Percentiles rank a stretch among this genome's conserved stretches.
phyloP scores from a whole-genome alignment of 2,329 filamentous ascomycete species.

The Eutypa lata region DNA sequence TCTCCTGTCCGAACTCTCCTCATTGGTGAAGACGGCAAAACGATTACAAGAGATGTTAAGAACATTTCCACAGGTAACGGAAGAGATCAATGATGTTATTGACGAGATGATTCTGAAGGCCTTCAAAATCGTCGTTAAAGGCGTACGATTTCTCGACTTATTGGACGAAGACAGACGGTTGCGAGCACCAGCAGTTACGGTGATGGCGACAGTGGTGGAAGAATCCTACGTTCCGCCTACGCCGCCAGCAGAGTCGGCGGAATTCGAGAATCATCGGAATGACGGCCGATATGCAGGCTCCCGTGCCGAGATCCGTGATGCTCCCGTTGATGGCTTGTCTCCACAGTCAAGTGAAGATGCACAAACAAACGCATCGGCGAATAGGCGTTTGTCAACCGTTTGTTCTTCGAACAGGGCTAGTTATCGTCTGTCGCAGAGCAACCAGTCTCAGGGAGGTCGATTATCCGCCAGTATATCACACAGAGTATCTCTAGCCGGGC shows the following conservation, averaged over 20 bases:
- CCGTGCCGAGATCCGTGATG: slow-evolving; percentile 31
- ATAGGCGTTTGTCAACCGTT: slow-evolving; percentile 46
- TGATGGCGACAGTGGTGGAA: slow-evolving; percentile 58
- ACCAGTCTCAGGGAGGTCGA: slow-evolving; percentile 39
- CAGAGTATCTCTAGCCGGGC: slow-evolving; percentile 71
- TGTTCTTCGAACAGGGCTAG: slow-evolving; percentile 30
- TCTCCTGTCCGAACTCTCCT: slow-evolving; percentile 82
- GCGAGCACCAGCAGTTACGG: slow-evolving; percentile 50
- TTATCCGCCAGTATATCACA: slow-evolving; percentile 61
- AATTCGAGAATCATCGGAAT: slow-evolving; percentile 40
- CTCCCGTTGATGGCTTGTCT: slow-evolving; percentile 30
- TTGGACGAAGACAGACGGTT: slow-evolving; percentile 63
- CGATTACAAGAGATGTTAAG: slow-evolving; percentile 72
- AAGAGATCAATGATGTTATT: slow-evolving; percentile 70
- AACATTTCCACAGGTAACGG: slow-evolving; percentile 41
- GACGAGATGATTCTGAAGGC: slow-evolving; percentile 93
- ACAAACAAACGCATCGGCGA: slow-evolving; percentile 34
- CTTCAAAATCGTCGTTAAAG: slow-evolving; percentile 89
- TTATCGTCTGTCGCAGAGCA: slow-evolving; percentile 35
- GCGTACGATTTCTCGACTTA: slow-evolving; percentile 84
- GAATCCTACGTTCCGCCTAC: slow-evolving; percentile 59
- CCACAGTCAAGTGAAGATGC: slow-evolving; percentile 35
- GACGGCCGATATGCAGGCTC: slow-evolving; percentile 38
- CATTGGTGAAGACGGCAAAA: slow-evolving; percentile 86
- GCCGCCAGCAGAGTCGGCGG: slow-evolving; percentile 56